Evolutionary conservation across 768 basidiomycete species (phyloP), one percentile per base, ranked within the genome.

Genomic region (Guyanaporus albipodus): DNA sequence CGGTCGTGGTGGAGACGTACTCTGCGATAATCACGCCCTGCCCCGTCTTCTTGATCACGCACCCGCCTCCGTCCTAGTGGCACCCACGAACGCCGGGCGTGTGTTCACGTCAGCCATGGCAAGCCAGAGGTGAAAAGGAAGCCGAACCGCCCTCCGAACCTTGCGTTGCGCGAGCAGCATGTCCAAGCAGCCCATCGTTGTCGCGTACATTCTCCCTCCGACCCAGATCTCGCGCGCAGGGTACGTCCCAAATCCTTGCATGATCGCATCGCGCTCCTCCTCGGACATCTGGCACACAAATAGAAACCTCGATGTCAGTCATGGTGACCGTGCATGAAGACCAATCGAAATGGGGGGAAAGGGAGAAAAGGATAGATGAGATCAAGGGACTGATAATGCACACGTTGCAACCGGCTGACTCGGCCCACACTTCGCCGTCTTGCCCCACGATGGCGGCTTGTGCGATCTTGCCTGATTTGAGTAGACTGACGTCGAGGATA

Each of bases 401-500:
- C 54, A 61, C 53, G 53, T 56, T 58, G 50, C 56, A 58, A 17
- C 39, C 55, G 17, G 55, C 39, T 4, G 64, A 67, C 42, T 60
- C 55, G n/a, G 66, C 66, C 64, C 63, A 66, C 18, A 65, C 44
- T 36, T 63, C 61, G 21, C 61, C 59, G 29, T 65, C 63, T 45
- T 57, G 52, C 2, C 63, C 66, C 14, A 66, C 49, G 57, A 66
- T 66, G 4, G 91, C 91, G 31, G 90, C 92, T 58, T 78, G 76
- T 21, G 70, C n/a, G 61, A 95, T 70, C 69, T 81, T 88, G 55
- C 79, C 81, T 51, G 70, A 82, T 28, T 80, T 87, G 57, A 94
- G 66, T 46, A 94, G 80, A 66, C 89, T 82, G 60, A 70, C 73
- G 65, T 93, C 87, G 67, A 92, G 86, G 71, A 91, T 90, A 51